These are phyloP conservation scores for Zizania palustris DNA, from an alignment of 202 grass and related monocot species.

Conservation along the genomic window DNA sequence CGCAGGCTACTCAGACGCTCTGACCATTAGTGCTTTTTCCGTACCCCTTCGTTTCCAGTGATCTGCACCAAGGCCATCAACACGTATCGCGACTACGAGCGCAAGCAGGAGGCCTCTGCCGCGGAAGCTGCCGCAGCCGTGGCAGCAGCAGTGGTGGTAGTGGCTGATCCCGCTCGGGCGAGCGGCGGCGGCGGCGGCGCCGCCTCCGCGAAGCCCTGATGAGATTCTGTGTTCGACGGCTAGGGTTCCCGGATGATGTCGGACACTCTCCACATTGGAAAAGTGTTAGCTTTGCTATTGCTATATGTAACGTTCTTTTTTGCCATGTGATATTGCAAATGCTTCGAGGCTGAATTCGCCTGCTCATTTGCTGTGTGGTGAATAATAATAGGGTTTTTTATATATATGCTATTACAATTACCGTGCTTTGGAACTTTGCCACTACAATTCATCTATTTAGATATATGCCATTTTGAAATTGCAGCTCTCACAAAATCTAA, in stretches of 20 bases:
- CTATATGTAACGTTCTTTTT: conserved; percentile 9
- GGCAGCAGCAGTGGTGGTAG: conserved; percentile 6
- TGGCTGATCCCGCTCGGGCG: conserved; percentile 34
- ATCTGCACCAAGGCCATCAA: conserved; percentile 96
- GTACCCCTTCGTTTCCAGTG: conserved; percentile 49
- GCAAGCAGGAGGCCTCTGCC: conserved; percentile 59
- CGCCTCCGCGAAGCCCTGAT: conserved; percentile 53
- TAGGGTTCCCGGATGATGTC: conserved; percentile 42
- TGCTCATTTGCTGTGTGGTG: conserved; percentile 12
- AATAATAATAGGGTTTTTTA: too few species aligned
- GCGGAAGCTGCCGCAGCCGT: conserved; percentile 27
- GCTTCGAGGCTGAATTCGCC: neutral
- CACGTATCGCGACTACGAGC: conserved; percentile 73
- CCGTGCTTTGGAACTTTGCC: too few species aligned
- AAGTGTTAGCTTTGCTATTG: conserved; percentile 7
- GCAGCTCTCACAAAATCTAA: too few species aligned
- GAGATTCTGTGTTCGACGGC: neutral
- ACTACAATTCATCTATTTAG: too few species aligned
- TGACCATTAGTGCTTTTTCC: neutral
- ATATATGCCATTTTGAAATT: too few species aligned
- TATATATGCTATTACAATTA: too few species aligned
- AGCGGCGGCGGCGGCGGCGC: neutral
- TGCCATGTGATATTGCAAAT: conserved; percentile 22
- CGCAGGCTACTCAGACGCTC: neutral
- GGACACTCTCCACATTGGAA: neutral